Base-by-base conservation (phyloP, 176 grass and related monocot genomes). In the Raddia distichophylla region DNA sequence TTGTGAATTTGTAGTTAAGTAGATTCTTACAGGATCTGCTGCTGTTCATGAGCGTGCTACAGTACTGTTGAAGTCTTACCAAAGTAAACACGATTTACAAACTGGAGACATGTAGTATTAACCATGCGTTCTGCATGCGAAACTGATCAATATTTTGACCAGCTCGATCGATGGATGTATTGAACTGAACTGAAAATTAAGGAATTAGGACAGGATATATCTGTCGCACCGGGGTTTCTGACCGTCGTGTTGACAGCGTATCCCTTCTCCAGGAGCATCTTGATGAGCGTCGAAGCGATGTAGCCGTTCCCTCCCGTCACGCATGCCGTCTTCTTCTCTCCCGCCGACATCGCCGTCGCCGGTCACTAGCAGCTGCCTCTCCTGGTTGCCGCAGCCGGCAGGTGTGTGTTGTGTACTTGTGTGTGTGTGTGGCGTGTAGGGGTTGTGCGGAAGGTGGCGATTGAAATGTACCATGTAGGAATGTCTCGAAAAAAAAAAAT, bases 231-330 rank as follows among this genome's bases (percentile, higher is more conserved):
- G 7, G 89, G 89, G 69, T 93, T 86, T 71, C 94, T 86, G 78
- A 92, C 86, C 1, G 94, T 97, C 8, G 91, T 83, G 43, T 89
- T 91, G 17, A 91, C 81, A 60, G 77, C 64, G 15, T 91, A 97
- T 0, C 88, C 88, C 27, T 83, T 97, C 86, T 89, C 6, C 42
- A 93, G 84, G 59, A 97, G 53, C 48, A 85, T 80, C 73, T 90
- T 91, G 84, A 91, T 78, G n/a, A 93, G 86, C 10, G 43, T 71
- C 0, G 91, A 93, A 4, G 91, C 88, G 6, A 96, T 84, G 69
- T 79, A 90, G 3, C 93, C 93, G 43, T 67, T 93, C 27, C 86
- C 93, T 22, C 93, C 93, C 44, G 93, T 92, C 3, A 95, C 93
- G 56, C 92, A 91, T 15, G 61, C 93, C 14, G 27, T 79, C 76